Base-by-base conservation (phyloP, 108 stramenopile genomes). In the Ochromonas danica region DNA sequence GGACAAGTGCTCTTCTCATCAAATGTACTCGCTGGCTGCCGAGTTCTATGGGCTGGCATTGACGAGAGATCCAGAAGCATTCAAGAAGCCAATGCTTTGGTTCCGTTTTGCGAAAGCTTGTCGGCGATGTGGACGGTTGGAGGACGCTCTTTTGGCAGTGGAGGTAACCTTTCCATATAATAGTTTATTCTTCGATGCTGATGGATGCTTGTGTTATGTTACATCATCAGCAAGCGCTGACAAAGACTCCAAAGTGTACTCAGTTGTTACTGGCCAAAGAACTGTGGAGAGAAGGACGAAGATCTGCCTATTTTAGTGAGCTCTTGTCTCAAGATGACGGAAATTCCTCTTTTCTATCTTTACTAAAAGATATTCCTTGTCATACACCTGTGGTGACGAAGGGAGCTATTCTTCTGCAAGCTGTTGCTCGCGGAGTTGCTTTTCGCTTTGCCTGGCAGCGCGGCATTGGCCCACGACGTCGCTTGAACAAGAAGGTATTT, bases 21-120 rank as follows among this genome's bases (percentile, higher is more conserved):
- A 25, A 6, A 28, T 67, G 63, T 36, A 35, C 10, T 36, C 31
- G 31, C 31, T 67, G 31, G 63, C 63, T 10, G 25, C 35, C 31
- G 63, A 67, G 3, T 67, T 67, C 63, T 67, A 67, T 25, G 31
- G 63, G 3, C 63, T 35, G 17, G 63, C 63, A 36, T 10, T 67
- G 63, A 67, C 31, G 63, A 3, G 31, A 6, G 63, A 67, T 36
- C 63, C 63, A 25, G 35, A 67, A 31, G 63, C 33, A 10, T 67
- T 67, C 63, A 36, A 36, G 10, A 67, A 36, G 3, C 14, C 10
- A 67, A 36, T 10, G 10, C 6, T 67, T 31, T 67, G 63, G 63
- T 36, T 31, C 10, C 17, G 63, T 10, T 36, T 67, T 28, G 63
- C 63, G 30, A 67, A 67, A 36, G 27, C 33, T 10, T 67, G 63